Conservation (phyloP, 2,329 filamentous ascomycete species). For the Corinectria fuckeliana region DNA sequence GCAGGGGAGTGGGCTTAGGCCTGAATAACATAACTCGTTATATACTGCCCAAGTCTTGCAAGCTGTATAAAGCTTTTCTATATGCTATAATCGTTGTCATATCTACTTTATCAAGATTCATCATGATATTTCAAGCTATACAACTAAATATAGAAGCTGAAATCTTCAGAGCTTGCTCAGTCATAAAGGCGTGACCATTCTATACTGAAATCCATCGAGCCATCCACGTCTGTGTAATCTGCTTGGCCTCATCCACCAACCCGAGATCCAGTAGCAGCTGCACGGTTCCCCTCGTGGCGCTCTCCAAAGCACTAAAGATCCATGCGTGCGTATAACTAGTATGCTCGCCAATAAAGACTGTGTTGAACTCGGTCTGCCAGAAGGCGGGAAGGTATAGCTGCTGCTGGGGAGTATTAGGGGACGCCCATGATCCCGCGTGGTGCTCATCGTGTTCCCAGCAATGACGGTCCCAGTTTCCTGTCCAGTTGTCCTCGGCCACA, state of each 20-base stretch:
- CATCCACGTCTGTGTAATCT: constrained; percentile 64
- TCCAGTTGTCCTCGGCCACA: constrained; percentile 61
- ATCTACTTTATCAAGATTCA: no score
- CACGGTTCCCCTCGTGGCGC: constrained; percentile 60
- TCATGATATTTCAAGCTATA: no score
- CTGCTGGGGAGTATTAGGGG: constrained; percentile 60
- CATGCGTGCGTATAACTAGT: constrained; percentile 65
- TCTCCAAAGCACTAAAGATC: constrained; percentile 58
- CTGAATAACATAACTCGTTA: no score
- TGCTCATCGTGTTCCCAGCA: constrained; percentile 65
- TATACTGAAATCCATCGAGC: constrained; percentile 55
- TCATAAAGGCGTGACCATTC: neutral
- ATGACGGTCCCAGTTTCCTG: constrained; percentile 62
- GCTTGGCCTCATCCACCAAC: constrained; percentile 66
- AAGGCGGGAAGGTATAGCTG: constrained; percentile 66
- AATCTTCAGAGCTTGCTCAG: no score
- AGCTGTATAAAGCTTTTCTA: no score
- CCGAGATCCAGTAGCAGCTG: constrained; percentile 62
- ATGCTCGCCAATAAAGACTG: constrained; percentile 41
- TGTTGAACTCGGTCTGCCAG: constrained; percentile 61
- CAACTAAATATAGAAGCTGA: no score
- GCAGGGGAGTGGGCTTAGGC: no score
- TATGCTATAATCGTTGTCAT: no score
- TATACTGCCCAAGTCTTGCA: no score
- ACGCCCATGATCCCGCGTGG: constrained; percentile 62